Conservation (phyloP, 202 grass and related monocot genomes). For the Alloteropsis angusta region DNA sequence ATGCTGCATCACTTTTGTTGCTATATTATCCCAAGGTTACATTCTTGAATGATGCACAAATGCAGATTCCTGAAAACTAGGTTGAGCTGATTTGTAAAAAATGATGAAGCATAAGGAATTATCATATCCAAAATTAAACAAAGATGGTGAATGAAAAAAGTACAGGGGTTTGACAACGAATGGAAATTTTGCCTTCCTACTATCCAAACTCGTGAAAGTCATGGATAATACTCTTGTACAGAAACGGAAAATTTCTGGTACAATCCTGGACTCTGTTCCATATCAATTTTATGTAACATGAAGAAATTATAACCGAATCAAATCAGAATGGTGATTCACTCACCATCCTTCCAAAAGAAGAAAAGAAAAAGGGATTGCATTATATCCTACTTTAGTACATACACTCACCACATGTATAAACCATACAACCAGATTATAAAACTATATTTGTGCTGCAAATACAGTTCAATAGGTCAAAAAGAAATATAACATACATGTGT, state of each 20-base stretch:
- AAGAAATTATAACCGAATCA: not conserved
- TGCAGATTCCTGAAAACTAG: not conserved
- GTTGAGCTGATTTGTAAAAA: too few relatives aligned
- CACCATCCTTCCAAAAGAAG: not conserved
- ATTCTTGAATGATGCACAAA: not conserved
- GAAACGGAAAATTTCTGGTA: too few relatives aligned
- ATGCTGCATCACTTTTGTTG: not conserved
- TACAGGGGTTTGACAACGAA: too few relatives aligned
- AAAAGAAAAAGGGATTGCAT: not conserved
- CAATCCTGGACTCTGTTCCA: not conserved
- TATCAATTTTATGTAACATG: not conserved
- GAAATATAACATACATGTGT: conserved; percentile 44
- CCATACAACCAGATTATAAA: not conserved
- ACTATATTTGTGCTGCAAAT: not conserved
- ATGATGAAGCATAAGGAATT: too few relatives aligned
- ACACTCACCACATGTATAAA: not conserved
- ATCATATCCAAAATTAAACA: too few relatives aligned
- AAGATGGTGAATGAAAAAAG: too few relatives aligned
- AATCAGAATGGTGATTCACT: not conserved
- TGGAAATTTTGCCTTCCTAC: too few relatives aligned
- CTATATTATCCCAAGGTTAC: not conserved
- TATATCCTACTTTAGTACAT: not conserved
- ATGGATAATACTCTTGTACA: too few relatives aligned
- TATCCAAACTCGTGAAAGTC: too few relatives aligned
- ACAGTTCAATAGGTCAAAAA: not conserved